Percentiles rank a stretch among this genome's conserved stretches.
Conservation (phyloP, 257 asterid genomes). For the Scutellaria minor region DNA sequence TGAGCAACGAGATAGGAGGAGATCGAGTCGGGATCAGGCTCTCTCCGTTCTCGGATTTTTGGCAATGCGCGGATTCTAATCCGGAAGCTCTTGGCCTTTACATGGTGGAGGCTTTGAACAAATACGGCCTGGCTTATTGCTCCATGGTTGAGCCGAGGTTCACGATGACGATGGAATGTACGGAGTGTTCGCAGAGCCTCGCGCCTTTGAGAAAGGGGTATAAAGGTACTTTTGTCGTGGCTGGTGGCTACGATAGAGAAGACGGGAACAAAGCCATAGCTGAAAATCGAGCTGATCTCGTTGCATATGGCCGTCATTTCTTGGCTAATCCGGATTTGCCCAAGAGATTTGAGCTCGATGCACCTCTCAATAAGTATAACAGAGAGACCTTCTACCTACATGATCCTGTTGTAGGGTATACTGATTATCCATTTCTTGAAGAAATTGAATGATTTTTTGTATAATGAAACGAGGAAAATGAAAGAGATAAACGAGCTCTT, state of each 20-base stretch:
- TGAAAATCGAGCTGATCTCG: slow-evolving; percentile 60
- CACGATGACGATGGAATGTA: slow-evolving; percentile 34
- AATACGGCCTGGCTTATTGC: slow-evolving; percentile 54
- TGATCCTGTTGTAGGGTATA: slow-evolving; percentile 72
- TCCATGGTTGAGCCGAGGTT: slow-evolving; percentile 78
- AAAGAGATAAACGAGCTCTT: too few species aligned
- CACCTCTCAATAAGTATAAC: slow-evolving; percentile 61
- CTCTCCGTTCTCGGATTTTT: slow-evolving; percentile 58
- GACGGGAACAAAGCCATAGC: slow-evolving; percentile 65
- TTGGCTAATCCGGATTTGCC: slow-evolving; percentile 77
- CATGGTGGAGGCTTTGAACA: slow-evolving; percentile 57
- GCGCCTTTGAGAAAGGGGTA: slow-evolving; percentile 63
- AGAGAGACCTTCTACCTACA: slow-evolving; percentile 58
- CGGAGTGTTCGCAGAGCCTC: slow-evolving; percentile 47
- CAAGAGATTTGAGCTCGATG: slow-evolving; percentile 56
- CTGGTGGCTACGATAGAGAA: slow-evolving; percentile 67
- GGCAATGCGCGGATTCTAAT: slow-evolving; percentile 58
- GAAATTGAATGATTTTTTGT: slow-evolving; percentile 35
- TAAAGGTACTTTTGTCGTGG: slow-evolving; percentile 67
- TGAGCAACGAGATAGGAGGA: slow-evolving; percentile 54
- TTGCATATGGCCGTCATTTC: slow-evolving; percentile 65
- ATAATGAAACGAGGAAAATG: too few species aligned
- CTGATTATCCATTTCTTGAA: slow-evolving; percentile 78
- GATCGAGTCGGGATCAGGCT: slow-evolving; percentile 71
- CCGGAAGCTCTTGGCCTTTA: slow-evolving; percentile 64